A percentile compares a stretch with the other conserved stretches of the same genome.
Evolutionary conservation across 1,284 basidiomycete species (phyloP).

Genomic region (Ceraceosorus bombacis): DNA sequence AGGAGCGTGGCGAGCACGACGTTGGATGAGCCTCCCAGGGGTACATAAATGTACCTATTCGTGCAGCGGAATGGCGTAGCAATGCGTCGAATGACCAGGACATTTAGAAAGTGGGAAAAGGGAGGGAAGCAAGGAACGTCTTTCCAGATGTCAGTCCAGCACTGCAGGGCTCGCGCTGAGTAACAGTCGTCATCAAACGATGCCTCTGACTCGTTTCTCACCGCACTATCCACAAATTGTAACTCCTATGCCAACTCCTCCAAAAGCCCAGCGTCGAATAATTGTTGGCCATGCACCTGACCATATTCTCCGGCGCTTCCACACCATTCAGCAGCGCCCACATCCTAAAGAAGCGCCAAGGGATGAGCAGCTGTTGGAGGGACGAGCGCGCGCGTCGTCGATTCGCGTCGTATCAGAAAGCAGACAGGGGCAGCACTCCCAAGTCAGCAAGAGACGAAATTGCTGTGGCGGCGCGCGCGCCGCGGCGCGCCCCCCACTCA

Average conservation of each 20-base stretch:
- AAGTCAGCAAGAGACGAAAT: slow-evolving; percentile 1
- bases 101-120: background rate
- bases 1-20: slow-evolving; percentile 64
- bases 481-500: slow-evolving; percentile 43
- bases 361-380: slow-evolving; percentile 67
- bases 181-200: background rate
- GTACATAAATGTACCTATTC: slow-evolving; percentile 75
- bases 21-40: slow-evolving; percentile 69
- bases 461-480: no score
- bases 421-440: background rate
- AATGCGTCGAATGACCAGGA: no score
- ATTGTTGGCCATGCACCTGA: slow-evolving; percentile 97
- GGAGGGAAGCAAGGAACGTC: background rate
- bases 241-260: slow-evolving; percentile 91
- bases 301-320: slow-evolving; percentile 96
- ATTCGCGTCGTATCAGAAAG: background rate
- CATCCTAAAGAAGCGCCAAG: slow-evolving; percentile 94
- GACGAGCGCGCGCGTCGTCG: background rate
- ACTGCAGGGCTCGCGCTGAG: background rate
- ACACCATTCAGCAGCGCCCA: slow-evolving; percentile 86
- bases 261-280: slow-evolving; percentile 90
- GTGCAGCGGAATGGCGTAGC: no score
- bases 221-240: slow-evolving; percentile 89
- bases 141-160: background rate
- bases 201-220: background rate